Base-by-base conservation (phyloP, 2,329 filamentous ascomycete species). In the Drechslerella dactyloides region DNA sequence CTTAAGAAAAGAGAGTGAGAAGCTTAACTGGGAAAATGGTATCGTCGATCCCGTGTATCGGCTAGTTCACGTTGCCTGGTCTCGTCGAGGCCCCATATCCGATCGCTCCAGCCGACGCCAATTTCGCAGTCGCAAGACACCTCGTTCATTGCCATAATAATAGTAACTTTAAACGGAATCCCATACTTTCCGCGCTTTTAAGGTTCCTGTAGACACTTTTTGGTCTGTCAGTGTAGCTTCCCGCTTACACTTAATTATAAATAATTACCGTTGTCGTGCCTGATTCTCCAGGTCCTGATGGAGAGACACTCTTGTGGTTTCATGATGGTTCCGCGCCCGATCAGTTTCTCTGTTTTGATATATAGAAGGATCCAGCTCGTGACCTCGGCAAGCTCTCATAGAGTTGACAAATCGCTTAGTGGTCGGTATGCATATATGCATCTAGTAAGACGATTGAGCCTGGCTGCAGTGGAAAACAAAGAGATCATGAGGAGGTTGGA, bases 341-440 rank as follows among this genome's bases (percentile, higher is more conserved):
- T 69, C 53, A 42, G 21, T 33, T 62, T 48, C 24, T 57, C 46
- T 63, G 65, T 61, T 68, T 60, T 69, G 52, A 69, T 53, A 57
- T 35, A 35, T 44, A 50, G 44, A 23, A 48, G 44, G 44, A 48
- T 23, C 44, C 5, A 48, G 37, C 37, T 42, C 37, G 37, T 42
- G n/a, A 42, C 4, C 15, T 33, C 56, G 46, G 33, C 58, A 37
- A 42, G 23, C 48, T 44, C 44, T 69, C 50, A 48, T 62, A 30
- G 60, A 63, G 50, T 63, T 69, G 65, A 69, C 65, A 63, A 69
- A 69, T 69, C 65, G 65, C 65, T 69, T 69, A 69, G n/a, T 48
- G n/a, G 44, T 21, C 44, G 17, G 8, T 19, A 10, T 48, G 3
- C n/a, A n/a, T n/a, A n/a, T n/a, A n/a, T n/a, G n/a, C n/a, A n/a